Evolutionary conservation across 2,329 filamentous ascomycete species (phyloP), one percentile per base, ranked within the genome.

Genomic region (Apiospora rasikravindrae): DNA sequence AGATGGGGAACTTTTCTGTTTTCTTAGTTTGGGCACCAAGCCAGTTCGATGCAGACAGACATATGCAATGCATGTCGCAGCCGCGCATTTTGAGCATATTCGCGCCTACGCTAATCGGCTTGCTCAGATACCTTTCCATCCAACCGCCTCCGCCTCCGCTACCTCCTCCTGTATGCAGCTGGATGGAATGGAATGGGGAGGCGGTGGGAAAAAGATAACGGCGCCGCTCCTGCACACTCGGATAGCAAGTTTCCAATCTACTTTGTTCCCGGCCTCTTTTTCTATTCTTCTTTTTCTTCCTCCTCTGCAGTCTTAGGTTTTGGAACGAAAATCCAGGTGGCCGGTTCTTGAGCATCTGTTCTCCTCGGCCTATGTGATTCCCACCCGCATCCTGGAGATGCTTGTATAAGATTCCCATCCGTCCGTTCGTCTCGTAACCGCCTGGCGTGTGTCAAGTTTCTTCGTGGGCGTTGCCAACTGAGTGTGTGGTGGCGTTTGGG

Each of bases 1-100:
- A 22, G 6, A n/a, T 33, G 53, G 53, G 57, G 57, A 29, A n/a
- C n/a, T n/a, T 37, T 19, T 11, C 29, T 22, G 11, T 42, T 37
- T 61, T 61, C 44, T 61, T 64, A 64, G 57, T 64, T 64, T n/a
- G 57, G 57, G 57, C 57, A n/a, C 19, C 57, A 40, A 14, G 26
- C 53, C 22, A 10, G 26, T 33, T 26, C 26, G 26, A 61, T 61
- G 53, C 53, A 61, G 53, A 61, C 8, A n/a, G 44, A 22, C n/a
- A n/a, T 8, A 22, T n/a, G 53, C 26, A 61, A 64, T 64, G 57
- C 57, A 64, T 19, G 29, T 11, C 22, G 57, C 33, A 64, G 19
- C 53, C 53, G 29, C 57, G 57, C 53, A n/a, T 64, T 64, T 13
- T 40, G 57, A 64, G 57, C 57, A 40, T 40, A 40, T 64, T 64